Evolutionary conservation across 208 protist species (phyloP).

Genomic region (Leishmania major): DNA sequence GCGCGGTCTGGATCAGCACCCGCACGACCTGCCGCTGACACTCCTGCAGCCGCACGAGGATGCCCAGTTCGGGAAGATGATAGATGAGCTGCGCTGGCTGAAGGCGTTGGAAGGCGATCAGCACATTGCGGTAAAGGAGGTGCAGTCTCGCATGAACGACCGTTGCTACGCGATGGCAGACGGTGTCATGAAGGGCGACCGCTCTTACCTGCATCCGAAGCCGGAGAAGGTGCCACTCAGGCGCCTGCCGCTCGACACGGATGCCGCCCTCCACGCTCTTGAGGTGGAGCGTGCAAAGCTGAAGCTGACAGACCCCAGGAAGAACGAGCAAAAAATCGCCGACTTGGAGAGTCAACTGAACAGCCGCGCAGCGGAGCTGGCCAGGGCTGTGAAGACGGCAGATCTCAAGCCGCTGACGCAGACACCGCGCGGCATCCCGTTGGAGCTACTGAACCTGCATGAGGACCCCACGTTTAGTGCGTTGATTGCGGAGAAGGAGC

Average conservation of each 20-base stretch:
- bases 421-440: slow-evolving; percentile 59
- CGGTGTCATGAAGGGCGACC: slow-evolving; percentile 54
- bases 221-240: slow-evolving; percentile 58
- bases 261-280: slow-evolving; percentile 52
- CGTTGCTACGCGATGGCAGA: slow-evolving; percentile 65
- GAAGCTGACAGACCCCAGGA: slow-evolving; percentile 53
- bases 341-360: slow-evolving; percentile 62
- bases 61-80: slow-evolving; percentile 51
- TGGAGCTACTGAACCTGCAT: slow-evolving; percentile 71
- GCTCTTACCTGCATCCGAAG: slow-evolving; percentile 56
- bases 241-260: slow-evolving; percentile 62
- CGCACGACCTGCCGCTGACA: slow-evolving; percentile 49
- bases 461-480: slow-evolving; percentile 51
- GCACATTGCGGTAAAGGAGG: slow-evolving; percentile 23
- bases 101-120: slow-evolving; percentile 34
- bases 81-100: slow-evolving; percentile 54
- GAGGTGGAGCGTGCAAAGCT: slow-evolving; percentile 63
- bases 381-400: slow-evolving; percentile 42
- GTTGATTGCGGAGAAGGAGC: slow-evolving; percentile 50
- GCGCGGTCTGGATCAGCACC: slow-evolving; percentile 40
- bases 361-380: slow-evolving; percentile 56
- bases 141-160: slow-evolving; percentile 71
- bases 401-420: slow-evolving; percentile 53
- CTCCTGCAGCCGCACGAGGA: slow-evolving; percentile 66
- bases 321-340: slow-evolving; percentile 54